A percentile compares a stretch with the other conserved stretches of the same genome.
Evolutionary conservation across 2,329 filamentous ascomycete species (phyloP).

Genomic region (Pseudomassariella vexata): DNA sequence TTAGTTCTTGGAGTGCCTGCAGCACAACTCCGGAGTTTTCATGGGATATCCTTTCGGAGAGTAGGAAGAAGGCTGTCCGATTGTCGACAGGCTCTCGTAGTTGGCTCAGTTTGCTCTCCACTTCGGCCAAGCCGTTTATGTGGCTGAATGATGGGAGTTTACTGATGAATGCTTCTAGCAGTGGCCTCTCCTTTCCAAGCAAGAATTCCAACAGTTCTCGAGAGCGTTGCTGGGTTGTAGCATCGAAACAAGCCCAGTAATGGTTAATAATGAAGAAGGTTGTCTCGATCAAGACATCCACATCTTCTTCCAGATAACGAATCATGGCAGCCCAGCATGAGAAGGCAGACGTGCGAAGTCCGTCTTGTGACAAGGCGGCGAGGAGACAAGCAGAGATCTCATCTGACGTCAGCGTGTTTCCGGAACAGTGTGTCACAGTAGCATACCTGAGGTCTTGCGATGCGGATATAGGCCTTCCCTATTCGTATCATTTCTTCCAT

Average conservation of each 20-base stretch:
- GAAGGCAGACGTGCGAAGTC: constrained; percentile 74
- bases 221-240: constrained; percentile 52
- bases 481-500: constrained; percentile 84
- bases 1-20: constrained; percentile 73
- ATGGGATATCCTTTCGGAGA: constrained; percentile 67
- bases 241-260: constrained; percentile 68
- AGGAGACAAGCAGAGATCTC: constrained; percentile 90
- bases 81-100: constrained; percentile 62
- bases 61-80: constrained; percentile 63
- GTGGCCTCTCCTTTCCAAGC: constrained; percentile 52
- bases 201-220: constrained; percentile 59
- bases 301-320: constrained; percentile 68
- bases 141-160: constrained; percentile 72
- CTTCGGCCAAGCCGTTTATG: constrained; percentile 62
- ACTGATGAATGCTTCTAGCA: constrained; percentile 62
- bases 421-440: neutral
- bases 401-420: constrained; percentile 19
- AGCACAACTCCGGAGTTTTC: constrained; percentile 83
- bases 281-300: constrained; percentile 76
- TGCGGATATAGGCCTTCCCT: constrained; percentile 65
- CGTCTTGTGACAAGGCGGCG: constrained; percentile 69
- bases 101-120: constrained; percentile 59
- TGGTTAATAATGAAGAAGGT: constrained; percentile 82
- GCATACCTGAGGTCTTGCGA: constrained; percentile 76
- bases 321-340: constrained; percentile 80